Percentiles rank a stretch among this genome's conserved stretches.
Conservation (phyloP, 2,329 filamentous ascomycete genomes). For the Trichoderma brevicompactum region DNA sequence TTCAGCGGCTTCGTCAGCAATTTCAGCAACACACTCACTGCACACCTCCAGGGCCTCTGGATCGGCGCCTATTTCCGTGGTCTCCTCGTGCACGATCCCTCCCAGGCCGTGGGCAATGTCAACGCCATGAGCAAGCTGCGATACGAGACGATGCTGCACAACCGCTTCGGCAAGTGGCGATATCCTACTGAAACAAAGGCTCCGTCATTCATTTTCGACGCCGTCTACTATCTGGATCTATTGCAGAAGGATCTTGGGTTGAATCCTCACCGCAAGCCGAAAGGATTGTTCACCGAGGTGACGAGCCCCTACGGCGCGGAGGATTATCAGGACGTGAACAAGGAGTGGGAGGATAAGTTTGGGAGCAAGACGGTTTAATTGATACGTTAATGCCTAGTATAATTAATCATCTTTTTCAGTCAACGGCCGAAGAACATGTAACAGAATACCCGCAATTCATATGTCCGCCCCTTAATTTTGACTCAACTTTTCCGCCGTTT, state of each 20-base stretch:
- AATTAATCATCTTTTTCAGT: background rate
- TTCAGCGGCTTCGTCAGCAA: conserved; percentile 51
- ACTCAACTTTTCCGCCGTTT: background rate
- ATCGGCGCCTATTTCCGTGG: conserved; percentile 64
- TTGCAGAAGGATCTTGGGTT: conserved; percentile 69
- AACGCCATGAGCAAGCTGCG: conserved; percentile 48
- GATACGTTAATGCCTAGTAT: background rate
- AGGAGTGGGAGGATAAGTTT: conserved; percentile 52
- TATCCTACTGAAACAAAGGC: conserved; percentile 65
- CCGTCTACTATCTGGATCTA: conserved; percentile 72
- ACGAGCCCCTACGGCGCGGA: conserved; percentile 61
- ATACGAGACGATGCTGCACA: conserved; percentile 65
- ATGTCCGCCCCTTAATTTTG: background rate
- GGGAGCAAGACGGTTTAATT: background rate
- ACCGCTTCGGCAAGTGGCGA: conserved; percentile 71
- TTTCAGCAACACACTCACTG: conserved; percentile 46
- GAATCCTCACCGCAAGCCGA: conserved; percentile 57
- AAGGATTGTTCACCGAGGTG: conserved; percentile 55
- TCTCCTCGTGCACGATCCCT: conserved; percentile 35
- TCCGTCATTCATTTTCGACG: conserved; percentile 77
- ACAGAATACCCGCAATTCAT: background rate
- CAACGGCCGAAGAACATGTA: background rate
- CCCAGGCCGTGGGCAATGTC: conserved; percentile 25
- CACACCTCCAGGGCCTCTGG: conserved; percentile 62
- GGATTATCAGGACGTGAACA: conserved; percentile 59